Conservation (phyloP, 176 grass and related monocot genomes). For the Zoysia pacifica region DNA sequence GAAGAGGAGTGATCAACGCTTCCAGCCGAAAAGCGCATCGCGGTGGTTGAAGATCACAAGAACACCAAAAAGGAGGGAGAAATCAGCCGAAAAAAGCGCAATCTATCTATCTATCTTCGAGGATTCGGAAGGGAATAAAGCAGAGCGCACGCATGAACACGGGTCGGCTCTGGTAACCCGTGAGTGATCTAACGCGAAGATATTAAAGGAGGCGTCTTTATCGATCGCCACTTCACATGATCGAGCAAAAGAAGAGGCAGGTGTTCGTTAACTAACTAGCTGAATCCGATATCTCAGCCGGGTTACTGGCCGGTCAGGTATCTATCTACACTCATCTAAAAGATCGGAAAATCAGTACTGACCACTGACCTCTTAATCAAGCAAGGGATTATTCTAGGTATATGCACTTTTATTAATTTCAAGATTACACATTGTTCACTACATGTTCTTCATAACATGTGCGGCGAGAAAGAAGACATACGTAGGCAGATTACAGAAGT, state of each 20-base stretch:
- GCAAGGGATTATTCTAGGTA: not conserved
- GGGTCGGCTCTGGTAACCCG: conserved; percentile 11
- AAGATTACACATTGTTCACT: too few species aligned
- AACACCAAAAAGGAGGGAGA: not conserved
- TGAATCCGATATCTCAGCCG: not conserved
- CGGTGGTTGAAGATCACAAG: conserved; percentile 39
- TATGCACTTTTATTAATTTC: too few species aligned
- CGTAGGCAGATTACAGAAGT: too few species aligned
- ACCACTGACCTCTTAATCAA: not conserved
- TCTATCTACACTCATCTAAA: not conserved
- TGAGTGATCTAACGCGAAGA: conserved; percentile 16
- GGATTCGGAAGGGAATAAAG: not conserved
- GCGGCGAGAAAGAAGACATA: too few species aligned
- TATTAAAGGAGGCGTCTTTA: conserved; percentile 5
- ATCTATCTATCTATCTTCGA: not conserved
- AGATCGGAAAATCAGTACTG: too few species aligned
- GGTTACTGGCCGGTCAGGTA: not conserved
- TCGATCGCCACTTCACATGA: conserved; percentile 20
- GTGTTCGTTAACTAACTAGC: too few species aligned
- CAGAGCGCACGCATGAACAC: not conserved
- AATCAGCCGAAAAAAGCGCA: not conserved
- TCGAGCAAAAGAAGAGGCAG: not conserved
- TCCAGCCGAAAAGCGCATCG: not conserved
- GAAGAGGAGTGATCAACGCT: not conserved
- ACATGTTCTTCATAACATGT: too few species aligned